Evolutionary conservation across 129 eudicot genomes (phyloP).

Genomic region (Flaveria bidentis): DNA sequence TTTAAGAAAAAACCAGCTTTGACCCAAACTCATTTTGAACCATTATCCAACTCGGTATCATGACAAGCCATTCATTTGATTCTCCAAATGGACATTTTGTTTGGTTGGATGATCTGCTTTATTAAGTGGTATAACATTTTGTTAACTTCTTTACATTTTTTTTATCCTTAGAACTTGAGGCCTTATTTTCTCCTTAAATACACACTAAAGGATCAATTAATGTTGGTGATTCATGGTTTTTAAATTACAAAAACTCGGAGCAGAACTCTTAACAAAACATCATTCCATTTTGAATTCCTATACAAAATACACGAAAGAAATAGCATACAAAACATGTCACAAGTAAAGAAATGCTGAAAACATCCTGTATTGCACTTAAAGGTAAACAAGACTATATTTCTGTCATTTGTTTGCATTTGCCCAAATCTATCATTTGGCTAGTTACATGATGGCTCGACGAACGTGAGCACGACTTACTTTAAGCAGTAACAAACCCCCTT

Average conservation of each 20-base stretch:
- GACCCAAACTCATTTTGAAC: neutral
- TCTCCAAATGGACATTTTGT: neutral
- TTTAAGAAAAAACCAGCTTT: neutral
- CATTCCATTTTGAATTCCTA: neutral
- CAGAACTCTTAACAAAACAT: slow-evolving; percentile 4
- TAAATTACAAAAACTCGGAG: too few relatives aligned
- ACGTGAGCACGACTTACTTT: neutral
- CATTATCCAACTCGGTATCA: neutral
- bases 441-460: neutral
- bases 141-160: neutral
- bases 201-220: neutral
- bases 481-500: too few relatives aligned
- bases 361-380: neutral
- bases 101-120: neutral
- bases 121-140: neutral
- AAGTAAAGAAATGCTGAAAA: neutral
- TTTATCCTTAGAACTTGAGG: neutral
- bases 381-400: neutral
- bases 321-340: slow-evolving; percentile 5
- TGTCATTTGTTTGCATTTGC: neutral
- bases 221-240: neutral
- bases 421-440: neutral
- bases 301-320: neutral
- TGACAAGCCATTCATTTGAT: neutral
- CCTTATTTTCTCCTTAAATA: neutral